Evolutionary conservation across 2,329 filamentous ascomycete species (phyloP).

Genomic region (Monilinia aucupariae): DNA sequence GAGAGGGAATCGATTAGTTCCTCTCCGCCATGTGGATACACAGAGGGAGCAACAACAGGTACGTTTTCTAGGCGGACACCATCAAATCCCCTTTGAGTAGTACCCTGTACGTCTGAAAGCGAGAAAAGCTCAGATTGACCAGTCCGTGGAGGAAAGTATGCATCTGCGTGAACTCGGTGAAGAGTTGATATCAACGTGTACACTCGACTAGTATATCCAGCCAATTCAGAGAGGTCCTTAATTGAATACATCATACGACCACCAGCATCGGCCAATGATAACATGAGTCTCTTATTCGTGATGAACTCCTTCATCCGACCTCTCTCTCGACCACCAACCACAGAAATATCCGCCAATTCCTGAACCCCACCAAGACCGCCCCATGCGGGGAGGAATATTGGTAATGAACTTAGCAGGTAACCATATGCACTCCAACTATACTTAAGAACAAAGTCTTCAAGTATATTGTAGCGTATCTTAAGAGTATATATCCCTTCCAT

Average conservation of each 20-base stretch:
- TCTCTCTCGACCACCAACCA: constrained; percentile 60
- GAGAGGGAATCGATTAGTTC: constrained; percentile 85
- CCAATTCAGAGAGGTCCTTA: constrained; percentile 93
- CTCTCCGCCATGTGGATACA: constrained; percentile 87
- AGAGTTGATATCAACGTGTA: constrained; percentile 94
- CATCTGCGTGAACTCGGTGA: constrained; percentile 85
- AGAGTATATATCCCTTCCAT: constrained; percentile 98
- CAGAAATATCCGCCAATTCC: constrained; percentile 53
- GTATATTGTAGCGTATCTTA: constrained; percentile 97
- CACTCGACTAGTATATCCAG: constrained; percentile 91
- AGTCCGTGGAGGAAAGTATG: constrained; percentile 67
- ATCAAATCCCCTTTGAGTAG: constrained; percentile 89
- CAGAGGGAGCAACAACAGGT: constrained; percentile 79
- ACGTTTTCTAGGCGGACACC: constrained; percentile 91
- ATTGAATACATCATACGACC: constrained; percentile 99
- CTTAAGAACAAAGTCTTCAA: constrained; percentile 96
- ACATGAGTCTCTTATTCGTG: constrained; percentile 97
- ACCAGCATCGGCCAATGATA: constrained; percentile 91
- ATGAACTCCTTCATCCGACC: constrained; percentile 98
- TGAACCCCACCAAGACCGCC: constrained; percentile 72
- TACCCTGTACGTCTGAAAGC: constrained; percentile 85
- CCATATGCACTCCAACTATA: constrained; percentile 99
- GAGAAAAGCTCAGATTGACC: constrained; percentile 77
- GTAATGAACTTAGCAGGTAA: constrained; percentile 86
- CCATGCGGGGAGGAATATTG: constrained; percentile 92